These are phyloP conservation scores for Senecio squalidus DNA, from an alignment of 140 eudicot genomes.

Conservation along the genomic window DNA sequence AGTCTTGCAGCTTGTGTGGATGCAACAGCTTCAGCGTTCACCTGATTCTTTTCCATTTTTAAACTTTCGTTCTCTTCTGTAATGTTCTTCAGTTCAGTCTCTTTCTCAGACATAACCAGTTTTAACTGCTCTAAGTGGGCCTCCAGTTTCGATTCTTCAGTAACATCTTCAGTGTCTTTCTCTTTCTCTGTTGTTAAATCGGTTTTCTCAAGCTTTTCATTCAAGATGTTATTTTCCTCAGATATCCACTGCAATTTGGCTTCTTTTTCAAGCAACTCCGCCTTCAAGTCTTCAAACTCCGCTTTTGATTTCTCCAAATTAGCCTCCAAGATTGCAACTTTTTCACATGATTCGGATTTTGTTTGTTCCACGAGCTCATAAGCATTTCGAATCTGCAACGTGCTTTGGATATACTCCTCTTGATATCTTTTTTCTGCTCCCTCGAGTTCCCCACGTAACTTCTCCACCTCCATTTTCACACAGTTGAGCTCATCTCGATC, in stretches of 20 bases:
- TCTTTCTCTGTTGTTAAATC: conserved; percentile 19
- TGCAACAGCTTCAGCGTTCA: conserved; percentile 37
- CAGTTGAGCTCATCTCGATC: conserved; percentile 33
- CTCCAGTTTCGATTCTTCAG: conserved; percentile 34
- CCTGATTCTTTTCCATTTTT: conserved; percentile 41
- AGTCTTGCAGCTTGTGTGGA: conserved; percentile 51
- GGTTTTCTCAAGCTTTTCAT: conserved; percentile 26
- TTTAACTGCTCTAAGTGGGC: conserved; percentile 42
- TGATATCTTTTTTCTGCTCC: conserved; percentile 66
- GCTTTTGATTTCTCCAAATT: conserved; percentile 38
- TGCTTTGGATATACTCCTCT: conserved; percentile 68
- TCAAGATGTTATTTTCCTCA: conserved; percentile 37
- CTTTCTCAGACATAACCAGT: conserved; percentile 40
- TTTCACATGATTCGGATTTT: conserved; percentile 43
- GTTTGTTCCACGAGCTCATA: conserved; percentile 67
- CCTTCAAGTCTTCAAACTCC: conserved; percentile 47
- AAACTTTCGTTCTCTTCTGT: conserved; percentile 64
- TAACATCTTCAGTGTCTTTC: conserved; percentile 28
- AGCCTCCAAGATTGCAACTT: conserved; percentile 47
- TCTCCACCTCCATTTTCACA: conserved; percentile 45
- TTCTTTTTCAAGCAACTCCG: conserved; percentile 40
- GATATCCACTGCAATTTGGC: conserved; percentile 28
- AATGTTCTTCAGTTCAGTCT: conserved; percentile 33
- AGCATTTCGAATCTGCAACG: conserved; percentile 71
- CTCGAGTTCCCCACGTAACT: conserved; percentile 53